Base-by-base conservation (phyloP, 2,329 filamentous ascomycete species). In the Endothia cerciana region DNA sequence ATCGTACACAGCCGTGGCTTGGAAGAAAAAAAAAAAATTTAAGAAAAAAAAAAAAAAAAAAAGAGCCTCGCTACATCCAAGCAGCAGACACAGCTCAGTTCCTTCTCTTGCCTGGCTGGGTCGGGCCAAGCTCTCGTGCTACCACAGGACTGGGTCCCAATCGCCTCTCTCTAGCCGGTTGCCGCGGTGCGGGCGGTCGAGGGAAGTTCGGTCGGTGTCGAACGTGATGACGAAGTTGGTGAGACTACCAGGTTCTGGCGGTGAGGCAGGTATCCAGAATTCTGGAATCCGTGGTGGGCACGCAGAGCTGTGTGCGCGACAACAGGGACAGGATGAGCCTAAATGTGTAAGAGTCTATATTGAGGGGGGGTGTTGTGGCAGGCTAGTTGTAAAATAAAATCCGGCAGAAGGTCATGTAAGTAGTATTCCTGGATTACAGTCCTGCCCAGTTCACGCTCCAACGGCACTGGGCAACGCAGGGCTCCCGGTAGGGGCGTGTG, bases 391-490 rank as follows among this genome's bases (percentile, higher is more conserved):
- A 57, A 33, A 56, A 57, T 15, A 63, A 55, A 63, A 57, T 43
- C 61, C 61, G 61, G 51, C 41, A 55, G 61, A 57, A 47, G 61
- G 61, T 36, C 49, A 63, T 63, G 61, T 63, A 63, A 63, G 61
- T 63, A 63, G 38, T 63, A 41, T 63, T 63, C 36, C 30, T n/a
- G 15, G 36, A 33, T 30, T 28, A 30, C 33, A n/a, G 49, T 55
- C 22, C 51, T 33, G 49, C 7, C 49, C 49, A n/a, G 33, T 43
- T 55, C 60, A 7, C 49, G 47, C 56, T 43, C 60, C 60, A n/a
- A 62, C 49, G 25, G 47, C 60, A 53, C 47, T 51, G 47, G 47
- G 47, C 47, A 15, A 13, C 22, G 47, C 47, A 51, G 47, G 47
- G 47, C 47, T 51, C 36, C n/a, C 33, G 49, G 36, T 36, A 56